Base-by-base conservation (phyloP, 352 stramenopile genomes). In the Aphanomyces euteiches region DNA sequence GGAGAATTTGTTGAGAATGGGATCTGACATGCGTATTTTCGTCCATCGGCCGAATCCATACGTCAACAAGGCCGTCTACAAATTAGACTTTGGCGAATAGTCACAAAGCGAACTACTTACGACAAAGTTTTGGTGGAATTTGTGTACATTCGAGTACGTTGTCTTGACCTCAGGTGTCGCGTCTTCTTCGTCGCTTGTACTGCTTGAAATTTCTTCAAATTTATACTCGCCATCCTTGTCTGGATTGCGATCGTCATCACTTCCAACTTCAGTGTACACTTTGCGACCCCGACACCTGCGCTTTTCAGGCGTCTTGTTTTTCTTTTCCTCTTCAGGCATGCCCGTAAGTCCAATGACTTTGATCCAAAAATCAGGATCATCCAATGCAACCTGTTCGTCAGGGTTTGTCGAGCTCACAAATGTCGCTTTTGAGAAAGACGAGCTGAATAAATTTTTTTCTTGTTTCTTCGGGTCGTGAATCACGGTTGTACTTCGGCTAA, bases 351-450 rank as follows among this genome's bases (percentile, higher is more conserved):
- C 93, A 38, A 97, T 86, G 1, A 97, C 88, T 67, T 98, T 98
- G 21, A 85, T 96, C 93, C 93, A 98, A 69, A 98, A 98, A 61
- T 98, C 92, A 0, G 93, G 93, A 65, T 98, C 93, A 66, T 98
- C 89, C 37, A 98, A 70, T 45, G 95, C 92, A 7, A 98, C 89
- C 63, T 93, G 78, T 47, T 92, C 85, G 50, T 96, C 85, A 6
- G 89, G 85, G 63, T 95, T 92, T 2, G 80, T 72, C 1, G 90
- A 96, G 45, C 82, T 93, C 57, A 97, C 89, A 68, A 98, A 98
- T 28, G 88, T 96, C 1, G 93, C 93, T 68, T 96, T 98, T 0
- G 90, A 97, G 58, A 98, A 97, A 0, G 87, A 95, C 3, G 88
- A 77, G 10, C 84, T 85, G 10, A 74, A 77, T 54, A 77, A 76